phyloP scores from a whole-genome alignment of 805 yeast species.

The Grigorovia yakushimaensis region DNA sequence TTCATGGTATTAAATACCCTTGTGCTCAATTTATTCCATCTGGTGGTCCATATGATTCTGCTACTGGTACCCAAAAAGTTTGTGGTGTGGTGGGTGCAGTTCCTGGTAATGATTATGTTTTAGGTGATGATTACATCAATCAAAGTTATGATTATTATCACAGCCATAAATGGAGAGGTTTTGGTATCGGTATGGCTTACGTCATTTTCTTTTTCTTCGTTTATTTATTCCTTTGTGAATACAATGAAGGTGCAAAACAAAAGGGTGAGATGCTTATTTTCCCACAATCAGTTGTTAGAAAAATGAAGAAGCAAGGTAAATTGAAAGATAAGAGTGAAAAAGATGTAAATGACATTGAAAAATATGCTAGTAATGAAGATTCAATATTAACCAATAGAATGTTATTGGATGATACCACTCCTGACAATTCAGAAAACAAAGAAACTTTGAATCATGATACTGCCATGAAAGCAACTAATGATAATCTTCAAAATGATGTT shows the following conservation, averaged over 20 bases:
- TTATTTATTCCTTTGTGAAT: constrained; percentile 48
- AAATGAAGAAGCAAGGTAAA: constrained; percentile 34
- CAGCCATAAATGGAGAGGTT: constrained; percentile 52
- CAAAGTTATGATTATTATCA: constrained; percentile 36
- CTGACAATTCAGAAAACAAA: constrained; percentile 2
- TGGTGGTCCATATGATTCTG: constrained; percentile 35
- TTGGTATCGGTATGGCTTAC: constrained; percentile 53
- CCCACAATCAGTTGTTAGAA: constrained; percentile 39
- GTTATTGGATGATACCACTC: constrained; percentile 16
- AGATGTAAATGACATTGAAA: constrained; percentile 22
- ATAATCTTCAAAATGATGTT: constrained; percentile 5
- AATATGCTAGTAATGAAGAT: constrained; percentile 10
- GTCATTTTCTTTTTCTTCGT: constrained; percentile 42
- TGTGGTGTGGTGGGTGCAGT: constrained; percentile 50
- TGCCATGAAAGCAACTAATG: background rate
- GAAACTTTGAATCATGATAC: background rate
- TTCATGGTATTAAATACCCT: constrained; percentile 35
- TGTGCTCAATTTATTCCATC: constrained; percentile 43
- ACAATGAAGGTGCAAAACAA: constrained; percentile 51
- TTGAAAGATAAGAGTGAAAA: constrained; percentile 12
- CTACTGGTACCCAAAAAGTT: constrained; percentile 31
- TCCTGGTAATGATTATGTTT: constrained; percentile 40
- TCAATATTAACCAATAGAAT: constrained; percentile 15
- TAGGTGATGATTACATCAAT: constrained; percentile 42
- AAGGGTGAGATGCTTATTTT: constrained; percentile 64